Conservation (phyloP, 129 eudicot species). For the Saussurea involucrata region DNA sequence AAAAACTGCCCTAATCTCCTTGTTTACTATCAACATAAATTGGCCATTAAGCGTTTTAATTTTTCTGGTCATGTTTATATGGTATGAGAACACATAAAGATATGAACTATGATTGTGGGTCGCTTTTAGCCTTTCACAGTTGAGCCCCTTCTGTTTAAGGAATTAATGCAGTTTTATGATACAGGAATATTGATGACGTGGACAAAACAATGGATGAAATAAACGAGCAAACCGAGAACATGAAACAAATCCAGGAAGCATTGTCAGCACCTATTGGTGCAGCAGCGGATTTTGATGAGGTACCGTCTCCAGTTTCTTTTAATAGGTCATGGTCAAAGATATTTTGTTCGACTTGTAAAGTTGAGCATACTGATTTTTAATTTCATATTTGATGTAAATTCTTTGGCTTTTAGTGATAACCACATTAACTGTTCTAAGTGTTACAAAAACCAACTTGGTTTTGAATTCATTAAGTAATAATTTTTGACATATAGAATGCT, state of each 20-base stretch:
- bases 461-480: neutral
- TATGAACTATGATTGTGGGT: neutral
- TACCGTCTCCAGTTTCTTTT: neutral
- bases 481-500: neutral
- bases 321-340: neutral
- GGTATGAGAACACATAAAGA: neutral
- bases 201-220: constrained; percentile 56
- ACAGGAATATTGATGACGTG: constrained; percentile 45
- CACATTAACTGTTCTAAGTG: neutral
- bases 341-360: neutral
- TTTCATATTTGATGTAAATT: neutral
- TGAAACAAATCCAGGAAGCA: constrained; percentile 55
- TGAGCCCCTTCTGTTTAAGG: neutral
- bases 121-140: neutral
- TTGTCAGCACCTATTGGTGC: constrained; percentile 50
- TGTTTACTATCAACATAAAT: neutral
- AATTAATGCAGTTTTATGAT: neutral
- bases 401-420: neutral
- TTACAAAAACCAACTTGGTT: neutral
- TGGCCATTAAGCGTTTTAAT: neutral
- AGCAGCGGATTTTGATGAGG: constrained; percentile 55
- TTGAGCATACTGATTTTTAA: neutral
- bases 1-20: neutral
- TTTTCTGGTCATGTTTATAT: neutral
- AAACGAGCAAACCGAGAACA: constrained; percentile 46